Base-by-base conservation (phyloP, 345 rosid species). In the Dimocarpus longan region DNA sequence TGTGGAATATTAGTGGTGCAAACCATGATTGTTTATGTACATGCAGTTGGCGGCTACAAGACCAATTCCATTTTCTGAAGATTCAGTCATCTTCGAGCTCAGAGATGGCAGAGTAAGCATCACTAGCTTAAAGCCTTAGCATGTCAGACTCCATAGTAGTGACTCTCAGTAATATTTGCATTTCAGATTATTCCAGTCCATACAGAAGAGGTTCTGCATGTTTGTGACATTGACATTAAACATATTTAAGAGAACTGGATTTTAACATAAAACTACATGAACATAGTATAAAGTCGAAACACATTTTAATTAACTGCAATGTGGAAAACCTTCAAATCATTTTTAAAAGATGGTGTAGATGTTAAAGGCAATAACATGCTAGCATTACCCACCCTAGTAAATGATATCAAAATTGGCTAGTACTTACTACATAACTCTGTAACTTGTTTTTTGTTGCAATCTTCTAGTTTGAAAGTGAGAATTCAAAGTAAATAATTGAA, bases 21-120 rank as follows among this genome's bases (percentile, higher is more conserved):
- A 77, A 67, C 66, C 46, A 40, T 52, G 72, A 52, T 18, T 73
- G 22, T 64, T 21, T n/a, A 10, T 43, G 71, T n/a, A 48, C 65
- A 70, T 72, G 72, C 92, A 92, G 93, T 91, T 90, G 13, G 87
- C 91, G 70, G 48, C 84, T 32, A 89, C 92, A 62, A 82, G 96
- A 83, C 94, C 90, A 52, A 87, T 89, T 67, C 89, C 87, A 54
- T 89, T 89, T 73, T 85, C 92, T 6, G 90, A 89, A 50, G 88
- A 87, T 80, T 85, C 88, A 10, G 83, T 85, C 19, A 77, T 90
- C 66, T 90, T 90, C 22, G 92, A 88, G 90, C 90, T 90, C 43
- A 82, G 85, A 84, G 95, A 91, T 70, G 87, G 92, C 84, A 86
- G 95, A 78, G 95, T 91, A 89, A 89, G 95, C 65, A 79, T 54